Percentiles rank a stretch among this genome's conserved stretches.
Evolutionary conservation across 306 rosid genomes (phyloP).

Genomic region (Arachis hypogaea): DNA sequence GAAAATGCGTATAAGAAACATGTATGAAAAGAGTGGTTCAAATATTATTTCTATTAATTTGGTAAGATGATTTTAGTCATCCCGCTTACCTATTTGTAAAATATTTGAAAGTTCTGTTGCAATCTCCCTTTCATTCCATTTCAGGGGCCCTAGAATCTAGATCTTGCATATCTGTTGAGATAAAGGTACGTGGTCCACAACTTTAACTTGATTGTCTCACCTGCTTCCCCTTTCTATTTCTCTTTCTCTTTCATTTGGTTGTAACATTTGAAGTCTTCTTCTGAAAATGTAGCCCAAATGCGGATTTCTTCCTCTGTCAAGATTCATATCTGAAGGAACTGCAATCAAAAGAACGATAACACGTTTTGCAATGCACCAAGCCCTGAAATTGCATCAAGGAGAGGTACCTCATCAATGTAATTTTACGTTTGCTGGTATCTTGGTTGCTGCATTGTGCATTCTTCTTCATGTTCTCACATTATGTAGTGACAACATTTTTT

Average conservation of each 20-base stretch:
- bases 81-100: slow-evolving; percentile 6
- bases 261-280: slow-evolving; percentile 35
- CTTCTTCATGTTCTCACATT: slow-evolving; percentile 31
- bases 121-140: slow-evolving; percentile 37
- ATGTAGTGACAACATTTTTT: slow-evolving; percentile 29
- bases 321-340: slow-evolving; percentile 71
- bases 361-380: slow-evolving; percentile 95
- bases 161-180: slow-evolving; percentile 82
- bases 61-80: slow-evolving; percentile 11
- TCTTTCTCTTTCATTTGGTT: slow-evolving; percentile 11
- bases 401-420: slow-evolving; percentile 53
- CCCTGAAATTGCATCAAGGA: slow-evolving; percentile 80
- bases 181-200: slow-evolving; percentile 61
- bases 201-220: slow-evolving; percentile 32
- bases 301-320: slow-evolving; percentile 88
- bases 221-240: background rate
- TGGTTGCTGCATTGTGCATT: slow-evolving; percentile 16
- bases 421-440: slow-evolving; percentile 1
- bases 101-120: slow-evolving; percentile 25
- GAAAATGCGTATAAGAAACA: too few relatives aligned
- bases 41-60: background rate
- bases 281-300: slow-evolving; percentile 76
- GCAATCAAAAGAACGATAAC: slow-evolving; percentile 64
- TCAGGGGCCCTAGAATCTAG: slow-evolving; percentile 61
- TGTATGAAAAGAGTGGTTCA: too few relatives aligned